phyloP scores from a whole-genome alignment of 495 filamentous ascomycete genomes.

The Aspergillus conjunctus region DNA sequence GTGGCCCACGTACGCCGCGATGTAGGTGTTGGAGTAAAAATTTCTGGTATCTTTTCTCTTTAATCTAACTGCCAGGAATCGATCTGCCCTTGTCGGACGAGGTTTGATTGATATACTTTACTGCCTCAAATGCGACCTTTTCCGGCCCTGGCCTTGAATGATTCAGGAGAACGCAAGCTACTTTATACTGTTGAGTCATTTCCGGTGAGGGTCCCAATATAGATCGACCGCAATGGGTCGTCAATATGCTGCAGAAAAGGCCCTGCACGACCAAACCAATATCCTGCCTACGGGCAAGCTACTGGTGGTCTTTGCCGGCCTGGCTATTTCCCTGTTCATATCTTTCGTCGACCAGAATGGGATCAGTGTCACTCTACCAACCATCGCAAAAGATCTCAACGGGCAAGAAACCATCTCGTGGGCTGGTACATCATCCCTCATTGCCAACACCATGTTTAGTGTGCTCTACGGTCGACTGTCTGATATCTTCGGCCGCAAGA shows the following conservation, averaged over 20 bases:
- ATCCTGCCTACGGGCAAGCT: constrained; percentile 58
- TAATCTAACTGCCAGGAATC: not conserved
- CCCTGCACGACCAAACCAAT: constrained; percentile 56
- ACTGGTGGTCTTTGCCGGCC: constrained; percentile 57
- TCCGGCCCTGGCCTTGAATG: not conserved
- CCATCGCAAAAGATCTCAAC: constrained; percentile 59
- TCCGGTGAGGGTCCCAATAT: too few relatives aligned
- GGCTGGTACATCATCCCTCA: constrained; percentile 75
- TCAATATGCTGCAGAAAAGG: constrained; percentile 47
- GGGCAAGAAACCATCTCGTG: constrained; percentile 66
- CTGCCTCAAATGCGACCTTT: not conserved
- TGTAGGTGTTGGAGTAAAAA: too few relatives aligned
- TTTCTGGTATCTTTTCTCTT: not conserved
- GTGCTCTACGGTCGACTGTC: constrained; percentile 62
- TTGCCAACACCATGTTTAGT: constrained; percentile 71
- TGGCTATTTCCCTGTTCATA: constrained; percentile 57
- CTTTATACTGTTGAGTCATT: not conserved
- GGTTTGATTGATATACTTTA: not conserved
- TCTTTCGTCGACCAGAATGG: constrained; percentile 66
- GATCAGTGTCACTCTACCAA: constrained; percentile 61
- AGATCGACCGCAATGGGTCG: constrained; percentile 35
- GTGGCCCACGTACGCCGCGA: too few relatives aligned
- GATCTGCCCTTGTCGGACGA: not conserved
- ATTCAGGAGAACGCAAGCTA: not conserved
- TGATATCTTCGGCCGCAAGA: constrained; percentile 60